phyloP scores from a whole-genome alignment of 371 early-diverging fungal species.

The Zopfochytrium polystomum region DNA sequence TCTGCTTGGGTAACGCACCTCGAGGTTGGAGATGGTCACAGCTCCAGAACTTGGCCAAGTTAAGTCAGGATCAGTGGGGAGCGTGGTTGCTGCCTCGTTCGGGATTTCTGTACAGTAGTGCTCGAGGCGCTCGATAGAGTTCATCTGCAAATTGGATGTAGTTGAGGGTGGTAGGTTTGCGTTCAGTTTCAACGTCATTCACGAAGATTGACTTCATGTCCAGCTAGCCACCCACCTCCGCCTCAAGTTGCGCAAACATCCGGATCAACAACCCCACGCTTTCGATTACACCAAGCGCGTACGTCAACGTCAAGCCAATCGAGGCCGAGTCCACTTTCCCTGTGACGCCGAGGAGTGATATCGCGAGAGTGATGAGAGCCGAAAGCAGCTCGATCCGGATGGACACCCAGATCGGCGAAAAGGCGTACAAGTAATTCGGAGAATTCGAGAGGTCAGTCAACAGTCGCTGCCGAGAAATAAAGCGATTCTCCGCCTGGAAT shows the following conservation, averaged over 20 bases:
- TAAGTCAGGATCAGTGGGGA: slow-evolving; percentile 12
- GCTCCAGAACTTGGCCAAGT: slow-evolving; percentile 27
- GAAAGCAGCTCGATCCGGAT: slow-evolving; percentile 38
- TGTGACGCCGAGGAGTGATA: no score
- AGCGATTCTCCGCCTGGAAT: no score
- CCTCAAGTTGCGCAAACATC: background rate
- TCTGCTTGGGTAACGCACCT: slow-evolving; percentile 20
- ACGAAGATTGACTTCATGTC: no score
- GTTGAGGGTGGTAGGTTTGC: no score
- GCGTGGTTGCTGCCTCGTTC: no score
- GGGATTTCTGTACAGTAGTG: no score
- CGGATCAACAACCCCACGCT: slow-evolving; percentile 18
- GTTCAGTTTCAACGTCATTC: no score
- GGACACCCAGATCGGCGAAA: slow-evolving; percentile 31
- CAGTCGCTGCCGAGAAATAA: slow-evolving; percentile 15
- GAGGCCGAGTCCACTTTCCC: slow-evolving; percentile 1
- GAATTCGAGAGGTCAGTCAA: slow-evolving; percentile 29
- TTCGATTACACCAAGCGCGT: slow-evolving; percentile 11
- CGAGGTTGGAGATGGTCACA: slow-evolving; percentile 19
- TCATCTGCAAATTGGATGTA: no score
- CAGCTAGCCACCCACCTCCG: no score
- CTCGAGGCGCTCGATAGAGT: no score
- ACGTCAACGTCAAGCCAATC: slow-evolving; percentile 18
- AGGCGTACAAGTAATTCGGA: slow-evolving; percentile 23
- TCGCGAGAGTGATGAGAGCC: no score